Percentiles rank a stretch among this genome's conserved stretches.
Conservation (phyloP, 345 rosid genomes). For the Gossypium ekmanianum region DNA sequence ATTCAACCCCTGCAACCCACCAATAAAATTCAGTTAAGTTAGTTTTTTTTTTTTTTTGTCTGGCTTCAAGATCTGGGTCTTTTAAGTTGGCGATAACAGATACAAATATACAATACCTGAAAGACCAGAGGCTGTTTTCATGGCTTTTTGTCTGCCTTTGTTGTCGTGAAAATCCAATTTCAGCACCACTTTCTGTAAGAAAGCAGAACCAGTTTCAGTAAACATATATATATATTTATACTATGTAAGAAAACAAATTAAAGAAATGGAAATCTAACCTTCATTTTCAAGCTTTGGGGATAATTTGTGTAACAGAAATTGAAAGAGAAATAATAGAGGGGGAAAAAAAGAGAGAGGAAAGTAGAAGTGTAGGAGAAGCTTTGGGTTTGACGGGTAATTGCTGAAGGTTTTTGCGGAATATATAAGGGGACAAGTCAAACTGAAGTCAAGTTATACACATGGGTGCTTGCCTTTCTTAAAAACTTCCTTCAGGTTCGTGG, state of each 20-base stretch:
- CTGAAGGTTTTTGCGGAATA: background rate
- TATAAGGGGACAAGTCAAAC: background rate
- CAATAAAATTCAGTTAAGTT: background rate
- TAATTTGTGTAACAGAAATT: background rate
- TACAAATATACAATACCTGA: slow-evolving; percentile 30
- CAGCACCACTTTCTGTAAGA: slow-evolving; percentile 51
- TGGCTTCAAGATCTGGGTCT: too few species aligned
- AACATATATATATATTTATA: too few species aligned
- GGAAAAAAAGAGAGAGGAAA: background rate
- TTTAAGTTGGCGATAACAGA: too few species aligned
- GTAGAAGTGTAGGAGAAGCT: background rate
- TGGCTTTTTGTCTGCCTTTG: slow-evolving; percentile 45
- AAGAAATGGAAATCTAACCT: background rate
- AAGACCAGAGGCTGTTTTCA: slow-evolving; percentile 45
- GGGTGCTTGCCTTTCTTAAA: background rate
- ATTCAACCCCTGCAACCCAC: slow-evolving; percentile 41
- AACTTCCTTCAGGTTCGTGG: background rate
- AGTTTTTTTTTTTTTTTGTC: background rate
- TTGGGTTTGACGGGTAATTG: background rate
- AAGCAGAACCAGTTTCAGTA: background rate
- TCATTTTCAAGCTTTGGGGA: background rate
- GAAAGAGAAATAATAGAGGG: background rate
- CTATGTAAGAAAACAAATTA: background rate
- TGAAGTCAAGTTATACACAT: background rate
- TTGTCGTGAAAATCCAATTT: slow-evolving; percentile 38